Percentiles rank a stretch among this genome's conserved stretches.
Evolutionary conservation across 345 rosid species (phyloP).

Genomic region (Conringia planisiliqua): DNA sequence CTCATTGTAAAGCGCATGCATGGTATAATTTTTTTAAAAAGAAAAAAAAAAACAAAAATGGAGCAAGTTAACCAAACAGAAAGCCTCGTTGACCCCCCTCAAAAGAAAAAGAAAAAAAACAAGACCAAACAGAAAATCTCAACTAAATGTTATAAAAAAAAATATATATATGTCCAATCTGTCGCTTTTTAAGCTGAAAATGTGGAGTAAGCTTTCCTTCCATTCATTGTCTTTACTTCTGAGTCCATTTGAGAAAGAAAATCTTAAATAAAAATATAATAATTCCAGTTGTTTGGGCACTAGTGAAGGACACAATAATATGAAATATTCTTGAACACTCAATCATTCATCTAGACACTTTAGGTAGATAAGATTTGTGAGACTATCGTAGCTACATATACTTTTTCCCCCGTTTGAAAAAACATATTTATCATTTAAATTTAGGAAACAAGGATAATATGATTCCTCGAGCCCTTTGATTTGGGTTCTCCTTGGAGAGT

Average conservation of each 20-base stretch:
- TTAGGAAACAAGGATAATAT: not conserved
- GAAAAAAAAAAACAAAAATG: not conserved
- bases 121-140: not conserved
- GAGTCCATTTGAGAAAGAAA: not conserved
- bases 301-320: not conserved
- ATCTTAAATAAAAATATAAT: not conserved
- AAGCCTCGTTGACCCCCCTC: not conserved
- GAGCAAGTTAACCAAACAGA: not conserved
- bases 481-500: too few relatives aligned
- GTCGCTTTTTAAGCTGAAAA: not conserved
- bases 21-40: not conserved
- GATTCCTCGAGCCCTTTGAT: not conserved
- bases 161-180: too few relatives aligned
- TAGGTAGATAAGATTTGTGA: conserved; percentile 19
- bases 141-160: not conserved
- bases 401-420: not conserved
- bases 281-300: not conserved
- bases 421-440: not conserved
- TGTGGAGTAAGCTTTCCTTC: not conserved
- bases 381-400: not conserved
- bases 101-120: not conserved
- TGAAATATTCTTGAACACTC: conserved; percentile 10
- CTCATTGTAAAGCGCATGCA: not conserved
- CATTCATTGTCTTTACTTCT: not conserved
- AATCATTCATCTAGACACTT: not conserved